These are phyloP conservation scores for Spinacia oleracea DNA, from an alignment of 179 eudicot species.

Conservation along the genomic window DNA sequence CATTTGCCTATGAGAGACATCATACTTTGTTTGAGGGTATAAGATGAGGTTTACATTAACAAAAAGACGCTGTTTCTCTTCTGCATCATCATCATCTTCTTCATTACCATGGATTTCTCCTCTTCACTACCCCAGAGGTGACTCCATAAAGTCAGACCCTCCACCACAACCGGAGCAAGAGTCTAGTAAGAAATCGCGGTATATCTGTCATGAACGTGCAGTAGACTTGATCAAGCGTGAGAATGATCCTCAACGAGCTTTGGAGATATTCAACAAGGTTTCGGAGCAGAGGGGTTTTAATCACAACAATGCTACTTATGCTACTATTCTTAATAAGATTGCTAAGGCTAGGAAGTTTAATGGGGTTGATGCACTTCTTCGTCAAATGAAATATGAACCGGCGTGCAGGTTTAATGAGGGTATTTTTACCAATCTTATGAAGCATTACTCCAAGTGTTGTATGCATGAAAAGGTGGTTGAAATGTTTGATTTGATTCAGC, in stretches of 20 bases:
- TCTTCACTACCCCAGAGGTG: conserved; percentile 43
- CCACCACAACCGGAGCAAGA: conserved; percentile 35
- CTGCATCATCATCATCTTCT: conserved; percentile 40
- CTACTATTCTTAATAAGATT: conserved; percentile 66
- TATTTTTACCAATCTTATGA: conserved; percentile 77
- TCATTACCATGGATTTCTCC: conserved; percentile 74
- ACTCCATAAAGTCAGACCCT: conserved; percentile 37
- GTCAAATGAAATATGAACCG: conserved; percentile 77
- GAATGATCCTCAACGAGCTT: conserved; percentile 69
- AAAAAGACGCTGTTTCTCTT: conserved; percentile 14
- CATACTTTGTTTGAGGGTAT: background rate
- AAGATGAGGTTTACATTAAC: conserved; percentile 27
- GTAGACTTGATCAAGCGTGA: conserved; percentile 60
- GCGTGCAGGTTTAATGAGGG: conserved; percentile 74
- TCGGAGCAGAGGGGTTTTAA: conserved; percentile 73
- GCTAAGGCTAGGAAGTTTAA: conserved; percentile 60
- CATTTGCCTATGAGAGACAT: conserved; percentile 22
- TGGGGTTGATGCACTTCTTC: conserved; percentile 66
- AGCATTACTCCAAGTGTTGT: conserved; percentile 63
- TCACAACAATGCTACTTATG: conserved; percentile 77
- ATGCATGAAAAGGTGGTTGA: conserved; percentile 67
- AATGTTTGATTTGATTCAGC: conserved; percentile 62
- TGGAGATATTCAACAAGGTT: conserved; percentile 76
- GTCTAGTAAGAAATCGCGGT: conserved; percentile 49
- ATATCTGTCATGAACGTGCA: conserved; percentile 61